Evolutionary conservation across 345 rosid genomes (phyloP), one percentile per base, ranked within the genome.

Genomic region (Firmiana major): DNA sequence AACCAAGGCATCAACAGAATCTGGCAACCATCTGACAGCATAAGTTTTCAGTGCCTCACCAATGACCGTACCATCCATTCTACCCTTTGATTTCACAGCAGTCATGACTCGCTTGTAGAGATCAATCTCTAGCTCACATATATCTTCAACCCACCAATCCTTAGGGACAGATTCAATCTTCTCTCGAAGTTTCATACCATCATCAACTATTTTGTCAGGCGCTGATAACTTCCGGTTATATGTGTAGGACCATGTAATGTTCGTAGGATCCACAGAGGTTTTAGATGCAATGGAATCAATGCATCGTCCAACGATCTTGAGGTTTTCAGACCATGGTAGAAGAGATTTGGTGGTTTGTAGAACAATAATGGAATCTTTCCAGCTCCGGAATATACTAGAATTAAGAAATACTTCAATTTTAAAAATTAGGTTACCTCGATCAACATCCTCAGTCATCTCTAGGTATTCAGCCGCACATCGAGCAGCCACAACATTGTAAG

Each of bases 121-220:
- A 85, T 88, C 91, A 75, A 93, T 85, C 71, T 93, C 97, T 9
- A 95, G 88, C 77, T 91, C 99, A 59, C 92, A 90, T 22, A 90
- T 75, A 86, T 93, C 99, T 90, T 95, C 99, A 3, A 91, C 94
- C 99, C 99, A 95, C 99, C 98, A 95, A 82, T 95, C 99, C 76
- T 83, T 87, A 0, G 99, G 98, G 80, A 94, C 87, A 79, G 85
- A 85, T 22, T 88, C 87, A 58, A 67, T 72, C 82, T 84, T 88
- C 74, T 87, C 93, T n/a, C 70, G 78, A 34, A 82, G 82, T 42
- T 83, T 84, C 46, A 76, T 63, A n/a, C 85, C 85, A n/a, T 77
- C 89, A 71, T 83, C 88, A 3, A 85, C 81, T 62, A 87, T 80
- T 84, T 79, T 85, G 69, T 94, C 90, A 0, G 82, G 78, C 13